Conservation (phyloP, 1,284 basidiomycete species). For the Cutaneotrichosporon daszewskae region DNA sequence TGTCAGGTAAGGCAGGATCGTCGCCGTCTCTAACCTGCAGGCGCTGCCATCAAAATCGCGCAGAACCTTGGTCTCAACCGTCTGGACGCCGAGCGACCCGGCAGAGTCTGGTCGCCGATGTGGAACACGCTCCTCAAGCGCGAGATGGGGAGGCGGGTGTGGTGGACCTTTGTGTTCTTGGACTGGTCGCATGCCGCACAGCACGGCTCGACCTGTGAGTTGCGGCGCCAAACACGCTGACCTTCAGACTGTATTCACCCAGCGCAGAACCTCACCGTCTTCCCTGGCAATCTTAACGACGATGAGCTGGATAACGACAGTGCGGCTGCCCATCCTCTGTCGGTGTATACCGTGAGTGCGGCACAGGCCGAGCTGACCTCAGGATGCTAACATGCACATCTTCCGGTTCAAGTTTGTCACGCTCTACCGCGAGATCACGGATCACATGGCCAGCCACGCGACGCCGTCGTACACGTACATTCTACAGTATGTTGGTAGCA, state of each 20-base stretch:
- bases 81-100: constrained; percentile 15
- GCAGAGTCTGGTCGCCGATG: constrained; percentile 13
- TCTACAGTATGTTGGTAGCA: constrained; percentile 1
- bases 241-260: constrained; percentile 18
- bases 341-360: constrained; percentile 8
- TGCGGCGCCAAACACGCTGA: not conserved
- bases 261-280: constrained; percentile 20
- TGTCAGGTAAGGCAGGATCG: constrained; percentile 3
- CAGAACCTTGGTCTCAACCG: constrained; percentile 26
- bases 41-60: constrained; percentile 22
- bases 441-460: constrained; percentile 13
- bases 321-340: constrained; percentile 7
- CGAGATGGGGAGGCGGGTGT: constrained; percentile 21
- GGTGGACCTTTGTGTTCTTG: constrained; percentile 24
- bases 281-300: constrained; percentile 21
- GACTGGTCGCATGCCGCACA: constrained; percentile 23
- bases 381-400: constrained; percentile 19
- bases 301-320: constrained; percentile 13
- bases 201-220: constrained; percentile 16
- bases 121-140: constrained; percentile 15
- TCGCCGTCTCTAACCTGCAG: not conserved
- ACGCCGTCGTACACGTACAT: constrained; percentile 17
- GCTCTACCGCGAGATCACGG: constrained; percentile 20
- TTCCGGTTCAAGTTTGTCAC: constrained; percentile 17
- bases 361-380: not conserved